Percentiles rank a stretch among this genome's conserved stretches.
phyloP scores from a whole-genome alignment of 2,329 filamentous ascomycete species.

The Apiospora kogelbergensis region DNA sequence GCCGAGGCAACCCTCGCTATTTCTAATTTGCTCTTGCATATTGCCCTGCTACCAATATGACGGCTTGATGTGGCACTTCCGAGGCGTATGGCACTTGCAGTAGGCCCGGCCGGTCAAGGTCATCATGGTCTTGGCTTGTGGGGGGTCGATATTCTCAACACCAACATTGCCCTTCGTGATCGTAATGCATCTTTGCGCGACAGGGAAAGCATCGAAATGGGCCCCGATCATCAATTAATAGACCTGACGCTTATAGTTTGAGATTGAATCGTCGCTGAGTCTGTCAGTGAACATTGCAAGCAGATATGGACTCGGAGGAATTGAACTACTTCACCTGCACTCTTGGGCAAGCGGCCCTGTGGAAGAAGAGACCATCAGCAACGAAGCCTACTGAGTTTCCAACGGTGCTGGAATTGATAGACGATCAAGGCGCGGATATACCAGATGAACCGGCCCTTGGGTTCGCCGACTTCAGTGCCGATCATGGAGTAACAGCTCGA shows the following conservation, averaged over 20 bases:
- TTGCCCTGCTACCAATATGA: not conserved
- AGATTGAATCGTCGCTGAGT: not conserved
- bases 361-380: conserved; percentile 25
- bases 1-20: not conserved
- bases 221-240: not conserved
- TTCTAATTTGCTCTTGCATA: not conserved
- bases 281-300: not conserved
- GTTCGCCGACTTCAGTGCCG: conserved; percentile 37
- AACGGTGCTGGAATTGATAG: conserved; percentile 51
- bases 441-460: conserved; percentile 47
- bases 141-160: not conserved
- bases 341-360: conserved; percentile 50
- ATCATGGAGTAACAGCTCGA: not conserved
- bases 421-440: conserved; percentile 40
- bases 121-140: not conserved
- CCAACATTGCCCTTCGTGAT: not conserved
- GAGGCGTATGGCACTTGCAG: not conserved
- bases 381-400: conserved; percentile 34
- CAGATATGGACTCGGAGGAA: conserved; percentile 3
- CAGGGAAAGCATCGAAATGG: not conserved
- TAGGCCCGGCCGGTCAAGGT: no score
- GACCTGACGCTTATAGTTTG: no score
- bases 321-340: conserved; percentile 62
- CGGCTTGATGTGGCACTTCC: not conserved
- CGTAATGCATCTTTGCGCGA: not conserved